Conservation (phyloP, 192 early-diverging fungal species). For the Obelidium mucronatum region DNA sequence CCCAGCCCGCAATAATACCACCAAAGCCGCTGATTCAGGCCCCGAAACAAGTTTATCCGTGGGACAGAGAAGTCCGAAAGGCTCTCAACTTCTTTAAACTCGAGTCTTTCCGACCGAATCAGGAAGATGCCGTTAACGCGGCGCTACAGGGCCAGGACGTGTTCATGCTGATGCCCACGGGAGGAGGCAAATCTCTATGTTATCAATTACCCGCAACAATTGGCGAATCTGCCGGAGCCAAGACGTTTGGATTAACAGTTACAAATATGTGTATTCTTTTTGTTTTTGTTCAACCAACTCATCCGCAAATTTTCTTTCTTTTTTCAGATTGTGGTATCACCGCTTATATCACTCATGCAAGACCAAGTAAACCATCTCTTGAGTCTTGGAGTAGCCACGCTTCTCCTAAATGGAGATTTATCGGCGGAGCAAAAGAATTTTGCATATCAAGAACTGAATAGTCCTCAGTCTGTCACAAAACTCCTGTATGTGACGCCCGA, state of each 20-base stretch:
- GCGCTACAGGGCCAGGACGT: constrained; percentile 82
- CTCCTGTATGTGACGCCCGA: constrained; percentile 89
- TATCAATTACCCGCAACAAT: constrained; percentile 88
- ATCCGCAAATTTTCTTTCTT: neutral
- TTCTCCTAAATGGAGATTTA: constrained; percentile 70
- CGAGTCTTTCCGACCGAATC: constrained; percentile 80
- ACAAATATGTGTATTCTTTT: constrained; percentile 3
- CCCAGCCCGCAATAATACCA: neutral
- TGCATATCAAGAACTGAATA: constrained; percentile 65
- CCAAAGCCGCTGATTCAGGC: neutral
- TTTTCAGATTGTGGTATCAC: constrained; percentile 78
- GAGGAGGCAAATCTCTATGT: constrained; percentile 95
- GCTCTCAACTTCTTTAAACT: constrained; percentile 78
- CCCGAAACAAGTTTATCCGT: constrained; percentile 57
- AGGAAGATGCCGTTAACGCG: constrained; percentile 89
- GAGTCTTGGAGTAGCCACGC: constrained; percentile 59
- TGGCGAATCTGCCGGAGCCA: constrained; percentile 49
- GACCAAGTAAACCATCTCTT: constrained; percentile 89
- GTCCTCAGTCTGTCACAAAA: constrained; percentile 55
- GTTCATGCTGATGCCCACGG: constrained; percentile 99
- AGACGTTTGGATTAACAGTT: constrained; percentile 78
- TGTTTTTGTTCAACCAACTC: neutral
- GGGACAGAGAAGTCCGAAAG: constrained; percentile 75
- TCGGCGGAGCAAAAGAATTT: constrained; percentile 55
- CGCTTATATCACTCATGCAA: constrained; percentile 93